Evolutionary conservation across 495 filamentous ascomycete genomes (phyloP), one percentile per base, ranked within the genome.

Genomic region (Penicillium waksmanii): DNA sequence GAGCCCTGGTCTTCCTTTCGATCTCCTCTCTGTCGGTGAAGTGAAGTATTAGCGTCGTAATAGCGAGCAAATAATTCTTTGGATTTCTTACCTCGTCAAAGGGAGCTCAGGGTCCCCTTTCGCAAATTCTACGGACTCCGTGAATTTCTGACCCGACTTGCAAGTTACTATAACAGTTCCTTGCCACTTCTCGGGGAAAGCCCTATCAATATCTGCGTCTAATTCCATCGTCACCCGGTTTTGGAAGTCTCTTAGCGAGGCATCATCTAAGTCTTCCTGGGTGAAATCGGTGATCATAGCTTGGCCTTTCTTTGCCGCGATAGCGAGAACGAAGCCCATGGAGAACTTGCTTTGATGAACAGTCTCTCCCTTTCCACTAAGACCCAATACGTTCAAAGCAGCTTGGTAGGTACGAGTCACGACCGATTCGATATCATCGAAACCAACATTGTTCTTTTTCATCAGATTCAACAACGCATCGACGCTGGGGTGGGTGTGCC

Each of bases 281-380:
- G 67, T 72, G 40, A 75, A 75, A 48, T 75, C 73, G 2, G 67
- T 71, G 25, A 75, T 72, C 66, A 70, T 70, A 49, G 73, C 73
- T 34, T 68, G 67, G 3, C 71, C 69, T 33, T 72, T 72, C 57
- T 72, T 75, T 10, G 73, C 73, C 33, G 69, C 65, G 34, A 75
- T 60, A 10, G 71, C 73, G 10, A 75, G 60, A n/a, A 75, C 73
- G 63, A 75, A 75, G 13, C 73, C 73, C 73, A 75, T 75, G 2
- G 67, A 69, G 57, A 75, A 75, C 54, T 75, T 75, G 55, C 73
- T 75, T 42, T 75, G 73, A 23, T 75, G 73, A 15, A 75, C 73
- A 12, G 73, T 75, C 46, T 73, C 67, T 2, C 66, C 67, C 10
- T 48, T 44, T 10, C 69, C 73, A 44, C 65, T 68, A 3, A 75